A percentile compares a stretch with the other conserved stretches of the same genome.
These are phyloP conservation scores for Secale cereale DNA, from an alignment of 176 grass and related monocot genomes.

Conservation along the genomic window DNA sequence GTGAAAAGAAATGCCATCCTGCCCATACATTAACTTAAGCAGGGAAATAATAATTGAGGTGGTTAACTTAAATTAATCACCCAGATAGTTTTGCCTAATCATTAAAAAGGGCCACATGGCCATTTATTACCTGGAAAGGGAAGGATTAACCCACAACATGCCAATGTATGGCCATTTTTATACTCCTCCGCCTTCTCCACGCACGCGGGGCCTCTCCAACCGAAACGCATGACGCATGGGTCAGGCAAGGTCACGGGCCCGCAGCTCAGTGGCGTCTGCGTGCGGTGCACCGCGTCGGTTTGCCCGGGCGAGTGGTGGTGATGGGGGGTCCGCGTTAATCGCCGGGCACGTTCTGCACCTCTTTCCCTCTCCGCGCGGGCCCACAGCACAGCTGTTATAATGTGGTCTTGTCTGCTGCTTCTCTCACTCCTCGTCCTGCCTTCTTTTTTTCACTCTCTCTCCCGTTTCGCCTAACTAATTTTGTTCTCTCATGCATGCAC, in stretches of 20 bases:
- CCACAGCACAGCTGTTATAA: constrained; percentile 89
- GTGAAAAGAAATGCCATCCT: constrained; percentile 16
- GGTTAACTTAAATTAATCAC: constrained; percentile 61
- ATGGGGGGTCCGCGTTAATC: constrained; percentile 78
- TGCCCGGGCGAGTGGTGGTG: background rate
- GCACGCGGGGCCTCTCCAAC: background rate
- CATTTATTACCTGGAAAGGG: constrained; percentile 91
- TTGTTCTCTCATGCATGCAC: background rate
- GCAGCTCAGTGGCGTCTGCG: background rate
- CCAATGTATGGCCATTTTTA: constrained; percentile 67
- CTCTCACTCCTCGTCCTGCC: constrained; percentile 29
- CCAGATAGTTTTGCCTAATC: constrained; percentile 39
- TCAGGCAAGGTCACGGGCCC: background rate
- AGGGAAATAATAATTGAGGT: constrained; percentile 16
- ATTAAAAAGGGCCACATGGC: constrained; percentile 48
- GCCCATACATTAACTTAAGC: constrained; percentile 34
- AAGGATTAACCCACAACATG: constrained; percentile 74
- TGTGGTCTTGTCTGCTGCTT: constrained; percentile 78
- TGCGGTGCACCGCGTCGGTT: background rate
- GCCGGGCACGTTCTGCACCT: constrained; percentile 82
- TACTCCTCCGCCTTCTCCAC: background rate
- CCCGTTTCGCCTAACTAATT: constrained; percentile 22
- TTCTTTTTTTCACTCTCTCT: constrained; percentile 17
- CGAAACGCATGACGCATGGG: constrained; percentile 19
- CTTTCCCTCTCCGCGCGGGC: constrained; percentile 52